A percentile compares a stretch with the other conserved stretches of the same genome.
Evolutionary conservation across 257 asterid species (phyloP).

Genomic region (Jacaranda copaia): DNA sequence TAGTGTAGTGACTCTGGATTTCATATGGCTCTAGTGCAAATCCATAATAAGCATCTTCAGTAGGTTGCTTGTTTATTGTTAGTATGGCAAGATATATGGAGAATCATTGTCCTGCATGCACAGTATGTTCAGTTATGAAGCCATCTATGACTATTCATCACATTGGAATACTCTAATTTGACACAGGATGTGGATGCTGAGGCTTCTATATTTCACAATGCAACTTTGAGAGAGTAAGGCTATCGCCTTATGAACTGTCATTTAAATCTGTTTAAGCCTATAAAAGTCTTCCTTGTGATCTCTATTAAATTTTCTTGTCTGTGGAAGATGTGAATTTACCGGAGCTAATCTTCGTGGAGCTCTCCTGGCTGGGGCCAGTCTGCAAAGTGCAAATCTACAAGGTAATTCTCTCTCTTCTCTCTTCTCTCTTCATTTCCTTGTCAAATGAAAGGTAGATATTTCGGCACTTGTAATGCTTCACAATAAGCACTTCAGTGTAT

Average conservation of each 20-base stretch:
- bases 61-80: background rate
- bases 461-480: conserved; percentile 19
- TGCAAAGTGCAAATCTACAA: conserved; percentile 96
- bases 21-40: background rate
- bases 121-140: background rate
- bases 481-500: background rate
- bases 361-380: conserved; percentile 90
- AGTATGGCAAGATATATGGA: conserved; percentile 1
- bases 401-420: conserved; percentile 49
- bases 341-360: conserved; percentile 98
- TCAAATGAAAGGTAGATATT: conserved; percentile 12
- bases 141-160: conserved; percentile 28
- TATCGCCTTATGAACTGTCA: conserved; percentile 24
- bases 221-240: conserved; percentile 88
- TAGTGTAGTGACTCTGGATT: background rate
- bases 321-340: conserved; percentile 90
- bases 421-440: conserved; percentile 15
- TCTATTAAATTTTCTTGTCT: conserved; percentile 50
- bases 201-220: conserved; percentile 88
- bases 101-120: conserved; percentile 2
- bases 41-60: background rate
- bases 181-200: conserved; percentile 96
- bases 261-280: conserved; percentile 1
- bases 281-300: conserved; percentile 34
- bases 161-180: conserved; percentile 39